A percentile compares a stretch with the other conserved stretches of the same genome.
phyloP scores from a whole-genome alignment of 495 filamentous ascomycete species.

The Podospora tetraspora region DNA sequence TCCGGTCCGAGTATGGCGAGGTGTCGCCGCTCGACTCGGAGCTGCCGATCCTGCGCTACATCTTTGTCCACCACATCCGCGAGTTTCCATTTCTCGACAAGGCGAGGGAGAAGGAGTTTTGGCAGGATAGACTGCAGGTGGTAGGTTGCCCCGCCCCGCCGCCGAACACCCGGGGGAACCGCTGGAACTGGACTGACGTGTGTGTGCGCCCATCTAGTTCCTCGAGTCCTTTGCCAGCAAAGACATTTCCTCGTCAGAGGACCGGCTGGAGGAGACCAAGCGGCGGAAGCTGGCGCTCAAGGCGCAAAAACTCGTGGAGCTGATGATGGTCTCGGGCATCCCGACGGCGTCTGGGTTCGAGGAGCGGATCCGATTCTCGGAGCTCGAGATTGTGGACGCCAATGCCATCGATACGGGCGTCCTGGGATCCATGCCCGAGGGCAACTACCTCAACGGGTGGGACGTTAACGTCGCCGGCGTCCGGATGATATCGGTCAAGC shows the following conservation, averaged over 20 bases:
- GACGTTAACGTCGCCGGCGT: constrained; percentile 95
- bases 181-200: constrained; percentile 11
- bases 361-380: constrained; percentile 90
- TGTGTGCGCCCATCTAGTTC: constrained; percentile 54
- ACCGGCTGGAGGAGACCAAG: constrained; percentile 93
- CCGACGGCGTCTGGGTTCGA: constrained; percentile 96
- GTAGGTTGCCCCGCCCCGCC: constrained; percentile 47
- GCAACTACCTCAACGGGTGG: constrained; percentile 89
- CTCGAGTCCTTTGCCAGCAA: constrained; percentile 97
- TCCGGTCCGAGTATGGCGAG: constrained; percentile 86
- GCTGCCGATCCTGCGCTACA: constrained; percentile 87
- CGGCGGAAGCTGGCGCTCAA: constrained; percentile 85
- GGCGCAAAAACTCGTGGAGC: constrained; percentile 87
- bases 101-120: constrained; percentile 96
- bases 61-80: constrained; percentile 96
- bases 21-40: constrained; percentile 91
- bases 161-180: not conserved
- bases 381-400: constrained; percentile 92
- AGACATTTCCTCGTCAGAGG: constrained; percentile 93
- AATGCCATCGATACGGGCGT: constrained; percentile 87
- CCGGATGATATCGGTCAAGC: constrained; percentile 69
- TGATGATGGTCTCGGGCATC: constrained; percentile 99
- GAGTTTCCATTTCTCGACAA: constrained; percentile 97
- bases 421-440: constrained; percentile 78
- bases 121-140: constrained; percentile 96